Base-by-base conservation (phyloP, 495 filamentous ascomycete genomes). In the Aspergillus affinis region DNA sequence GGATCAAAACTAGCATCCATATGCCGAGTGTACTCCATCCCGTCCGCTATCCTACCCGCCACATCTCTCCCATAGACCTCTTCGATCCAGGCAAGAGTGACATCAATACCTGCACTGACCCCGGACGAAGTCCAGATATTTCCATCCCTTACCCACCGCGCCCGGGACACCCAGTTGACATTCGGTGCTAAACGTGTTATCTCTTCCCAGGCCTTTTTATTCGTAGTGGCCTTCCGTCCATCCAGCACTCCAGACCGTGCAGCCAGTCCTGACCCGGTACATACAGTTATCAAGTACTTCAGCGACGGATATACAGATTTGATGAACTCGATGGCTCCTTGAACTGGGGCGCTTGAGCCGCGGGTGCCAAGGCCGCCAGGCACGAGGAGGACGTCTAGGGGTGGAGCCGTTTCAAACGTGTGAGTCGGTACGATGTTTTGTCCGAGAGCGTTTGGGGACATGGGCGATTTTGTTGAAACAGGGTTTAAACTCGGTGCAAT, bases 111-210 rank as follows among this genome's bases (percentile, higher is more conserved):
- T n/a, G 84, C 82, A 47, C 76, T 81, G 0, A 88, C 71, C 1
- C 85, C 87, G 0, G 84, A 83, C 0, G 78, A 78, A 10, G 84
- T 88, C 87, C 88, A 91, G 0, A 89, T 62, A 63, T 88, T 86
- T 18, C 86, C 87, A 71, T 88, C 86, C 5, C 68, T 62, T 1
- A 86, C 82, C 88, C 88, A 90, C 54, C 88, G 70, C 20, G 88
- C 88, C 29, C 71, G 70, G 3, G 78, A 67, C 3, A 88, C 74
- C 88, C 88, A 91, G 0, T 79, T 56, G 19, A 85, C 81, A 15
- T 77, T 74, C 1, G 73, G 65, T 0, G 79, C 70, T 21, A 78
- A 65, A 5, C 66, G 55, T 12, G 67, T 80, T 0, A 69, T 74
- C 48, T 67, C 59, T 1, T 54, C 23, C 51, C 53, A 75, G 0